Conservation (phyloP, 805 yeast species). For the Starmerella sp. region DNA sequence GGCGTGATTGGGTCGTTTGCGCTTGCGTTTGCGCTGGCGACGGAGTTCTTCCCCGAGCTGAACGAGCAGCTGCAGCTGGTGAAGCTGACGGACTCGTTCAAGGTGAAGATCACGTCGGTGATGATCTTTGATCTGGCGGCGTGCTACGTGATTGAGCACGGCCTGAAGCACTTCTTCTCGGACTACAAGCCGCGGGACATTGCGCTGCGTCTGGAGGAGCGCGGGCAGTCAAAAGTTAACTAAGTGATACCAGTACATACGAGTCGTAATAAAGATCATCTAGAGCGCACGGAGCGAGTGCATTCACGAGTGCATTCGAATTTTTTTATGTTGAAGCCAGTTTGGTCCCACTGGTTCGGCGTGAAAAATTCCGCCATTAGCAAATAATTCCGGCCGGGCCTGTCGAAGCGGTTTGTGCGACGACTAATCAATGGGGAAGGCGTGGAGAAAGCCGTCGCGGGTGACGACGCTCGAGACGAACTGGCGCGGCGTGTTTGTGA, state of each 20-base stretch:
- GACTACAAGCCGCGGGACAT: constrained; percentile 89
- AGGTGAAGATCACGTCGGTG: constrained; percentile 59
- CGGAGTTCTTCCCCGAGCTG: constrained; percentile 89
- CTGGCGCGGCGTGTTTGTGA: constrained; percentile 77
- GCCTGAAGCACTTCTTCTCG: constrained; percentile 76
- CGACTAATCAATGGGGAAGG: constrained; percentile 8
- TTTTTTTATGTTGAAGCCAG: too few species aligned
- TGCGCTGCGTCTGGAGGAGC: constrained; percentile 38
- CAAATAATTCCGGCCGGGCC: background rate
- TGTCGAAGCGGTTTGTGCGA: background rate
- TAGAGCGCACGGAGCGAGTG: too few species aligned
- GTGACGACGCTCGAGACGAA: constrained; percentile 53
- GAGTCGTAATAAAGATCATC: too few species aligned
- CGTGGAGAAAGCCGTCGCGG: constrained; percentile 17
- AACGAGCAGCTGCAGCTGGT: constrained; percentile 89
- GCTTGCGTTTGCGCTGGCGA: constrained; percentile 79
- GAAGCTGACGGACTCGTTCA: constrained; percentile 66
- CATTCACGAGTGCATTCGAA: too few species aligned
- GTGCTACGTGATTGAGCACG: constrained; percentile 65
- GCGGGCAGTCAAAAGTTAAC: constrained; percentile 18
- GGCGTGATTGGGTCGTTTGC: constrained; percentile 86
- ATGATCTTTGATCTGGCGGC: constrained; percentile 66
- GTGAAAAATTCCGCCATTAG: background rate
- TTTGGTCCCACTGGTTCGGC: too few species aligned
- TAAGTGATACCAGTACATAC: background rate